Conservation (phyloP, 345 rosid species). For the Populus ilicifolia region DNA sequence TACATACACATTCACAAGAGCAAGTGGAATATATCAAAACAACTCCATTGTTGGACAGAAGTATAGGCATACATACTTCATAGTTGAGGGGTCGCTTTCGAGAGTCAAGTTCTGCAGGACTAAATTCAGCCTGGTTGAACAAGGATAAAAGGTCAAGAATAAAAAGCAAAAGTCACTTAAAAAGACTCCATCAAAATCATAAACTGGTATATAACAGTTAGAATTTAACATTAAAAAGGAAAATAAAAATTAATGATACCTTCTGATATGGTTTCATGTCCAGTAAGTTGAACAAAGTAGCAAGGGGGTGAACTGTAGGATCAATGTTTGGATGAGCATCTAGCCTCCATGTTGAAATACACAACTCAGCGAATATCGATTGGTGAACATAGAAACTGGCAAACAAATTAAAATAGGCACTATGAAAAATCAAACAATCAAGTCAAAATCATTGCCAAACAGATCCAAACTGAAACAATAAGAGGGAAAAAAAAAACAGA, state of each 20-base stretch:
- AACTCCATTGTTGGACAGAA: background rate
- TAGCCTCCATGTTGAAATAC: conserved; percentile 17
- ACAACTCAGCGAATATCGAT: conserved; percentile 34
- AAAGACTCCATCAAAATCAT: background rate
- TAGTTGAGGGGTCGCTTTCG: conserved; percentile 36
- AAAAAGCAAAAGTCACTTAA: background rate
- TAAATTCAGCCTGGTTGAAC: conserved; percentile 38
- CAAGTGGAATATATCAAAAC: no score
- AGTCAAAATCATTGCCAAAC: background rate
- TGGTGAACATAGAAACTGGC: conserved; percentile 44
- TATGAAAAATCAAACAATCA: background rate
- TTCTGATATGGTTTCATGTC: conserved; percentile 40
- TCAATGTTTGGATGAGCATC: background rate
- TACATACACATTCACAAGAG: no score
- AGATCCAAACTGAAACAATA: background rate
- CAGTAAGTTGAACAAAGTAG: conserved; percentile 37
- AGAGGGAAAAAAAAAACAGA: background rate
- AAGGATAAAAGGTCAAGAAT: background rate
- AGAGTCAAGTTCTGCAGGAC: conserved; percentile 33
- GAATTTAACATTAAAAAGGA: background rate
- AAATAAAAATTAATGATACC: conserved; percentile 16
- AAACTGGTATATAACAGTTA: background rate
- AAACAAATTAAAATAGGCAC: no score
- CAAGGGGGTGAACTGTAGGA: conserved; percentile 38
- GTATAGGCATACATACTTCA: conserved; percentile 19